phyloP scores from a whole-genome alignment of 257 asterid genomes.

The Fraxinus anomala region DNA sequence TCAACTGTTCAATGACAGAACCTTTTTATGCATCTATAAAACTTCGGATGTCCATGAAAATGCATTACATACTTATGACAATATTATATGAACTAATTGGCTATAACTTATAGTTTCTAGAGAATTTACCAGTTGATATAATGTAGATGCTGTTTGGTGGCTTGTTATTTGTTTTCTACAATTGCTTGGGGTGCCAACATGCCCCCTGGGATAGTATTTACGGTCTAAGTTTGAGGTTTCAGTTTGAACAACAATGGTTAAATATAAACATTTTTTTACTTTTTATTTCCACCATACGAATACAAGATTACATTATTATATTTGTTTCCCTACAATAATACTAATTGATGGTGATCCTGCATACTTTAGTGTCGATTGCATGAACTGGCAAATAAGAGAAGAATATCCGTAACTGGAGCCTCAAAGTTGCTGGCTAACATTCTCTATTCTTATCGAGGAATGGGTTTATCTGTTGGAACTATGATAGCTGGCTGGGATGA shows the following conservation, averaged over 20 bases:
- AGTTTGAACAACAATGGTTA: neutral
- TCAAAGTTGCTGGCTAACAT: slow-evolving; percentile 90
- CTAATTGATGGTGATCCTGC: slow-evolving; percentile 24
- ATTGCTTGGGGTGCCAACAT: neutral
- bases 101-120: neutral
- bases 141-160: slow-evolving; percentile 9
- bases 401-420: slow-evolving; percentile 94
- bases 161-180: neutral
- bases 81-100: neutral
- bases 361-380: slow-evolving; percentile 82
- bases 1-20: neutral
- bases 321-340: neutral
- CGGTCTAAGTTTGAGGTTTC: neutral
- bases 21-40: neutral
- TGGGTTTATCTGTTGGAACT: slow-evolving; percentile 95
- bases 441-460: slow-evolving; percentile 89
- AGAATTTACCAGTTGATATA: neutral
- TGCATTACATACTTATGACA: neutral
- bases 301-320: slow-evolving; percentile 3
- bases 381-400: slow-evolving; percentile 93
- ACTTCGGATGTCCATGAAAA: neutral
- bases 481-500: slow-evolving; percentile 99
- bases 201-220: neutral
- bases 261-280: neutral
- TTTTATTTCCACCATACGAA: neutral